Base-by-base conservation (phyloP, 2,329 filamentous ascomycete species). In the Ophiostoma himal-ulmi region DNA sequence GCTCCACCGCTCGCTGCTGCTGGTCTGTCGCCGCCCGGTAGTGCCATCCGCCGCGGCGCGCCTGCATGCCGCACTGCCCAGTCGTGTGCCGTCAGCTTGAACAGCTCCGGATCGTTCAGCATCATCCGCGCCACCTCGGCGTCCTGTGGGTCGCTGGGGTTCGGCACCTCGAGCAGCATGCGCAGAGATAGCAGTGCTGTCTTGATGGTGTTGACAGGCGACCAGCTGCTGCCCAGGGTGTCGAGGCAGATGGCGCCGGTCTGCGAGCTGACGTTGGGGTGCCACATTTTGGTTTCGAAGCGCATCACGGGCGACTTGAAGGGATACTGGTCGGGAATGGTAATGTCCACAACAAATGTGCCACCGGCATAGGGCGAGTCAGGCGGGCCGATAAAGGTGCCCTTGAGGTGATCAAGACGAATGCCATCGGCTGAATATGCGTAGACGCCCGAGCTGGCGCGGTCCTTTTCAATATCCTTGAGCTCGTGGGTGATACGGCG, bases 231-330 rank as follows among this genome's bases (percentile, higher is more conserved):
- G 11, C 91, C 90, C 20, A 99, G 86, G 0, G 94, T 98, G 78
- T 99, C 95, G 70, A 99, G 88, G 77, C 95, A 99, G 78, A 99
- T 99, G 36, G 94, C 94, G 70, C 95, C 95, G 57, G 94, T 97
- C 78, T 95, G 91, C 77, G 91, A 94, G 84, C 92, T 96, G 81
- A 99, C 88, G 78, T 99, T 99, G 44, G 95, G 95, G 79, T 99
- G 95, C 94, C 94, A 99, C 75, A 98, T 90, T 80, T 90, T 94
- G 74, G 95, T 99, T 74, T 90, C 87, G 77, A 98, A 98, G 76
- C 88, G 90, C 91, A 99, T 98, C 71, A 87, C 80, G 5, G 95
- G 95, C 4, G 94, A 92, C 75, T 93, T 91, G 82, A 99, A 99
- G 0, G 95, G 95, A 77, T 99, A 99, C 75, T 91, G 91, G 73